Conservation (phyloP, 2,329 filamentous ascomycete species). For the Macrophomina tecta region DNA sequence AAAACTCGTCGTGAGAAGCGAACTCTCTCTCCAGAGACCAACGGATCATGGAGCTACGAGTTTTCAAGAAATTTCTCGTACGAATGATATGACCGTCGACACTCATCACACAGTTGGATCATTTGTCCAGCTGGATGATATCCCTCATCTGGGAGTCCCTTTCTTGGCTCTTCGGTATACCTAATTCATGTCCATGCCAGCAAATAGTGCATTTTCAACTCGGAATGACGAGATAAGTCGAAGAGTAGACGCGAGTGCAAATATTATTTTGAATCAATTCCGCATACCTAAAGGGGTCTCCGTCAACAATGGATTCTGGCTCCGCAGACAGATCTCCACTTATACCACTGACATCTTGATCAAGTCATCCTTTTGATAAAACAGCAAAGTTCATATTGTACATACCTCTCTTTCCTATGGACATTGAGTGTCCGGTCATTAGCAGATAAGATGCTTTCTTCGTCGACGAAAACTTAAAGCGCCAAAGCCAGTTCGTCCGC, state of each 20-base stretch:
- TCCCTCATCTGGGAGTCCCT: background rate
- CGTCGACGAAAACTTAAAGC: conserved; percentile 5
- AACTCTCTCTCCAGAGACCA: too few species aligned
- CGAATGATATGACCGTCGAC: too few species aligned
- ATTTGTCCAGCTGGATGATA: background rate
- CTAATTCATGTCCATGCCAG: background rate
- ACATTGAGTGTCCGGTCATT: conserved; percentile 10
- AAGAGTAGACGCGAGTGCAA: background rate
- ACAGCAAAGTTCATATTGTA: conserved; percentile 5
- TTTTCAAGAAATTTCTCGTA: too few species aligned
- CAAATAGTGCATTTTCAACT: background rate
- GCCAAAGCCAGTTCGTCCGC: background rate
- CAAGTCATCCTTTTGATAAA: background rate
- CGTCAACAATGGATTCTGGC: too few species aligned
- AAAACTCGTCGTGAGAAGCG: too few species aligned
- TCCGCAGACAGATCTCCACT: too few species aligned
- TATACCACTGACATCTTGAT: too few species aligned
- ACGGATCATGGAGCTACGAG: too few species aligned
- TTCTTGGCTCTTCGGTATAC: background rate
- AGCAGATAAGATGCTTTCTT: conserved; percentile 11
- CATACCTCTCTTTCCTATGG: background rate
- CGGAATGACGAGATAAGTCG: background rate
- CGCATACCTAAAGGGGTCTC: background rate
- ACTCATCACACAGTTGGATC: too few species aligned
- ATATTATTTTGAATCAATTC: background rate